Evolutionary conservation across 495 filamentous ascomycete species (phyloP).

Genomic region (Penicillium atrosanguineum): DNA sequence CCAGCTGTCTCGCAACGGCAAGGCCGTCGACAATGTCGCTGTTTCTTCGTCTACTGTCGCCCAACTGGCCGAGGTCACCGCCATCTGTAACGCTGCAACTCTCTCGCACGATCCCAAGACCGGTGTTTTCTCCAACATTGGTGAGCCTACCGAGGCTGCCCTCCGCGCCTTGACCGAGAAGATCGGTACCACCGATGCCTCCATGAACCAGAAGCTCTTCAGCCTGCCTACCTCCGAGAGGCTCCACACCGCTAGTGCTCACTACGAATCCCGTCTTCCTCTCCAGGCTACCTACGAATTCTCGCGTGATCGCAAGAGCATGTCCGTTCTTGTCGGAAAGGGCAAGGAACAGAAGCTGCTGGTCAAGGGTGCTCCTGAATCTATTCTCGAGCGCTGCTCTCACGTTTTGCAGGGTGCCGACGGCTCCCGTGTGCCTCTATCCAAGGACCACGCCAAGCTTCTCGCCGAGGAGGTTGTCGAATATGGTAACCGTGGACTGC

Average conservation of each 20-base stretch:
- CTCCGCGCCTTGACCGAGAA: slow-evolving; percentile 91
- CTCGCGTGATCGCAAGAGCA: slow-evolving; percentile 96
- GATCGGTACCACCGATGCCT: slow-evolving; percentile 67
- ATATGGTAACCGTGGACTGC: slow-evolving; percentile 87
- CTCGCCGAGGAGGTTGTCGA: slow-evolving; percentile 77
- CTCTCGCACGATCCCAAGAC: slow-evolving; percentile 78
- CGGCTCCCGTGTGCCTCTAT: slow-evolving; percentile 70
- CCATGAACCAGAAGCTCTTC: slow-evolving; percentile 53
- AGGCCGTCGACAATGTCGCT: slow-evolving; percentile 64
- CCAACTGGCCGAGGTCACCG: slow-evolving; percentile 82
- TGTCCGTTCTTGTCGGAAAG: slow-evolving; percentile 87
- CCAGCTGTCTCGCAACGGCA: slow-evolving; percentile 63
- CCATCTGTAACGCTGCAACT: slow-evolving; percentile 84
- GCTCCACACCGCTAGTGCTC: slow-evolving; percentile 75
- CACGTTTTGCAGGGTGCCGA: slow-evolving; percentile 69
- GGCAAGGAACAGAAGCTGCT: slow-evolving; percentile 72
- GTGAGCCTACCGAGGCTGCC: slow-evolving; percentile 95
- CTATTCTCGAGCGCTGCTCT: slow-evolving; percentile 87
- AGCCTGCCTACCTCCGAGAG: slow-evolving; percentile 52
- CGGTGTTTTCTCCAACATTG: slow-evolving; percentile 75
- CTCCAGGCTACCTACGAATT: slow-evolving; percentile 92
- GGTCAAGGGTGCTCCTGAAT: slow-evolving; percentile 96
- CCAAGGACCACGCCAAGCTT: slow-evolving; percentile 61
- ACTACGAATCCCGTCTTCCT: slow-evolving; percentile 74
- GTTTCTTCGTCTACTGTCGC: slow-evolving; percentile 73